Conservation (phyloP, 192 early-diverging fungal genomes). For the Haplosporangium gracile region DNA sequence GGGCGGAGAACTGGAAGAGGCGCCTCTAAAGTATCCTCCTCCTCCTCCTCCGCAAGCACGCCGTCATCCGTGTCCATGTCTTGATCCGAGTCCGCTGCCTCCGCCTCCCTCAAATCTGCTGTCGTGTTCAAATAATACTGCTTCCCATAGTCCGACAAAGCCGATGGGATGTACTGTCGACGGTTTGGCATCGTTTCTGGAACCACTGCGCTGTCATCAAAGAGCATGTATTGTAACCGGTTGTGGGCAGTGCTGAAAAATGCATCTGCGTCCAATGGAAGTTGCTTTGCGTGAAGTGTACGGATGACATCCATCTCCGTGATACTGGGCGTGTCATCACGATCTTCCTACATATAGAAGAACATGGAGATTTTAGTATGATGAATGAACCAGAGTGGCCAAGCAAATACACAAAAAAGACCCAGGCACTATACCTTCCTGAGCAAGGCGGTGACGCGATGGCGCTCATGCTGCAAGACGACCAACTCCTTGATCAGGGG, state of each 20-base stretch:
- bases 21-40: conserved; percentile 13
- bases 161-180: background rate
- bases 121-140: conserved; percentile 35
- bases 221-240: background rate
- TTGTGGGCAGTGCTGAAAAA: conserved; percentile 15
- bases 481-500: conserved; percentile 28
- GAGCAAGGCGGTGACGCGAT: conserved; percentile 12
- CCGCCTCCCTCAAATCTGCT: conserved; percentile 13
- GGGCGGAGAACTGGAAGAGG: background rate
- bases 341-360: background rate
- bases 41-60: conserved; percentile 28
- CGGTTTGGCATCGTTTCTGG: background rate
- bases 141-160: conserved; percentile 7
- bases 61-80: conserved; percentile 35
- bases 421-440: conserved; percentile 16
- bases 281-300: conserved; percentile 17
- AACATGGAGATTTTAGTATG: background rate
- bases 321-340: background rate
- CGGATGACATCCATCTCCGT: conserved; percentile 28
- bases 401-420: background rate
- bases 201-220: conserved; percentile 12
- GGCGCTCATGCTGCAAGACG: conserved; percentile 27
- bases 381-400: background rate
- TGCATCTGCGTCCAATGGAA: background rate
- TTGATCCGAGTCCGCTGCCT: conserved; percentile 41